Evolutionary conservation across 2,329 filamentous ascomycete genomes (phyloP).

Genomic region (Pseudocercospora cruenta): DNA sequence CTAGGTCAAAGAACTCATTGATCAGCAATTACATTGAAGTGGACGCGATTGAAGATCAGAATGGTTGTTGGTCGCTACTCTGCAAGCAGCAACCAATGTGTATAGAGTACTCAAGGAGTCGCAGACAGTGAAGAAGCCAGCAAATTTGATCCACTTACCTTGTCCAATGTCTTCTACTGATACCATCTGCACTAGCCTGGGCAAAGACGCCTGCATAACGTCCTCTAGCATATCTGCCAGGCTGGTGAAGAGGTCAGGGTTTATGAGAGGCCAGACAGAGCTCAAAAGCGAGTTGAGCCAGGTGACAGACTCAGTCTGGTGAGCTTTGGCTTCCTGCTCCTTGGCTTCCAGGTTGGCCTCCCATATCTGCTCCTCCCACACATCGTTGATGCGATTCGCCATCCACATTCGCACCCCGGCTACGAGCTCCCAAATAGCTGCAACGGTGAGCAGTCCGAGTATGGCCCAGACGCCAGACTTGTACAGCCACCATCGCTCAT

Average conservation of each 20-base stretch:
- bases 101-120: not conserved
- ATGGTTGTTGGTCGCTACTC: not conserved
- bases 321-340: conserved; percentile 48
- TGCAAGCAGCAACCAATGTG: not conserved
- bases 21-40: not conserved
- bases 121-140: not conserved
- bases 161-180: conserved; percentile 76
- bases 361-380: conserved; percentile 73
- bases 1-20: conserved; percentile 35
- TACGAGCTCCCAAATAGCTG: conserved; percentile 29
- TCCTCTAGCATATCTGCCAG: conserved; percentile 74
- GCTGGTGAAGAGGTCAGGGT: conserved; percentile 72
- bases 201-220: conserved; percentile 77
- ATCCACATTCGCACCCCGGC: conserved; percentile 57
- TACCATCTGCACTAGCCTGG: conserved; percentile 72
- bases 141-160: conserved; percentile 6
- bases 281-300: conserved; percentile 73
- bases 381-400: conserved; percentile 61
- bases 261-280: conserved; percentile 74
- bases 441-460: conserved; percentile 20
- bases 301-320: conserved; percentile 66
- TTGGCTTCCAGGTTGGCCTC: conserved; percentile 63
- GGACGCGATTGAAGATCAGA: not conserved
- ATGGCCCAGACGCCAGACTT: conserved; percentile 27
- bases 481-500: conserved; percentile 18